phyloP scores from a whole-genome alignment of 345 rosid species.

The Raphanus raphanistrum region DNA sequence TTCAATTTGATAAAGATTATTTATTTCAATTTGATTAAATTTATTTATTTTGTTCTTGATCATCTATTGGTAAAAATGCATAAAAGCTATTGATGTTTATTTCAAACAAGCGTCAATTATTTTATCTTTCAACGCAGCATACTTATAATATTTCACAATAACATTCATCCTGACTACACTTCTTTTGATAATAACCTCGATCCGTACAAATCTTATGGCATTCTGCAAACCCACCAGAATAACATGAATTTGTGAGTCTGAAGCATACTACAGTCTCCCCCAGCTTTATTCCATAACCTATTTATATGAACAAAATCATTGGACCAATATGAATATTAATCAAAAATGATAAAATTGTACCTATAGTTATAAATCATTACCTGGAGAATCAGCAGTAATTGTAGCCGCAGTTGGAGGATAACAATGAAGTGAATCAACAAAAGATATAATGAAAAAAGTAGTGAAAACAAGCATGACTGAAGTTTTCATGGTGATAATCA shows the following conservation, averaged over 20 bases:
- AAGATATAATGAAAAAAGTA: neutral
- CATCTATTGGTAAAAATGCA: neutral
- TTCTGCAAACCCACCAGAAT: neutral
- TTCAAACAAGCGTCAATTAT: neutral
- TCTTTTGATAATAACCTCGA: neutral
- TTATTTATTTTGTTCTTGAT: too few relatives aligned
- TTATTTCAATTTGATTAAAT: neutral
- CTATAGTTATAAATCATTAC: neutral
- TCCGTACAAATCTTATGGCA: neutral
- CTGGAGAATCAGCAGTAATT: neutral
- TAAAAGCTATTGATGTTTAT: neutral
- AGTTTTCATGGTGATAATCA: neutral
- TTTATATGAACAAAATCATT: neutral
- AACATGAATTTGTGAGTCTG: neutral
- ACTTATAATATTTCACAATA: neutral
- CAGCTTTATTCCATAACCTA: neutral
- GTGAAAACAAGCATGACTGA: neutral
- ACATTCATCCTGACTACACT: conserved; percentile 1
- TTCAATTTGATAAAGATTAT: too few relatives aligned
- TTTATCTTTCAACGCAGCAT: neutral
- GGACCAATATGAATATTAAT: neutral
- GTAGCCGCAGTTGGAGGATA: neutral
- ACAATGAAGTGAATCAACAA: neutral
- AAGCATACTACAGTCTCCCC: neutral
- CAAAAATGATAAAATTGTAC: neutral